Evolutionary conservation across 495 filamentous ascomycete species (phyloP), one percentile per base, ranked within the genome.

Genomic region (Trichocladium antarcticum): DNA sequence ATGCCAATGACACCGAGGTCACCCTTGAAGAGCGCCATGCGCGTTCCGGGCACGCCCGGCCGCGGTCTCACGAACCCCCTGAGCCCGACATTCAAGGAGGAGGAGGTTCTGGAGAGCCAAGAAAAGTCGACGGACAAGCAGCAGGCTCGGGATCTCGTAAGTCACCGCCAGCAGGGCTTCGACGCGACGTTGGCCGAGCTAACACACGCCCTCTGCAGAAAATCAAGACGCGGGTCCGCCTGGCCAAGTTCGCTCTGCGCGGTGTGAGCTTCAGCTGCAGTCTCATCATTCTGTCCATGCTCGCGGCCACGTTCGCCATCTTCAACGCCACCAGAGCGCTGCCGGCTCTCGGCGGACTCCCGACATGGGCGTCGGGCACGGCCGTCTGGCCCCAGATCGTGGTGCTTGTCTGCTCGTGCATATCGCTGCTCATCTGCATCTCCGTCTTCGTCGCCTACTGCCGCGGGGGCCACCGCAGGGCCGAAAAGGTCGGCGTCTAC

Each of bases 231-330:
- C 81, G 89, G 41, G 88, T 99, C 29, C 83, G 92, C 12, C 76
- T 96, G 59, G 93, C 89, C 50, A 99, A 99, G 72, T 82, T 96
- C 52, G 78, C 93, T 54, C 81, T 99, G 27, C 84, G 92, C 53
- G 81, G 86, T 45, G 82, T 95, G 65, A 97, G 89, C 75, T 96
- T 97, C 68, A 86, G 83, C 67, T 99, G 92, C 74, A 88, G 84
- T 72, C 74, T 95, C 42, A 96, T 99, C 59, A 85, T 99, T 51
- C 75, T 99, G 39, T 71, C 87, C 46, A 85, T 99, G 70, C 69
- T 99, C 41, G 78, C 82, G 4, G 75, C 85, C 15, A 89, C 86
- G 5, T 84, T 99, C 65, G 69, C 78, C 51, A 85, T 97, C 62
- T 99, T 99, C 75, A 84, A 87, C 57, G 74, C 87, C 14, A 94